phyloP scores from a whole-genome alignment of 2,329 filamentous ascomycete genomes.

The Samsoniella hepiali region DNA sequence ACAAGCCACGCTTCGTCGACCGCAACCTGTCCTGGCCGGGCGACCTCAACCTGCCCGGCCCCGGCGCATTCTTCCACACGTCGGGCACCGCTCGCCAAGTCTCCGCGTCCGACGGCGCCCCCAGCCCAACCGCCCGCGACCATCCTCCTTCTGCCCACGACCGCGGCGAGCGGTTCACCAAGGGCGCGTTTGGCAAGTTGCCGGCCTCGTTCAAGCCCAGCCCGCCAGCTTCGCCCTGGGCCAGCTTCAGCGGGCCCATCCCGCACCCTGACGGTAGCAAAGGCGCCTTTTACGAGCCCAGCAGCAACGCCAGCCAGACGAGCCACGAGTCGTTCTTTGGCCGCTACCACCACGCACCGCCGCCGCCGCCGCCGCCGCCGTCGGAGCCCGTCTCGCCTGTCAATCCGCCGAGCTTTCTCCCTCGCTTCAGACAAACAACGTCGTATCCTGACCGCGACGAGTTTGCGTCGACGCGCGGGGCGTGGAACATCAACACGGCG shows the following conservation, averaged over 20 bases:
- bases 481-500: conserved; percentile 13
- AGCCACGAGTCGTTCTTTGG: neutral
- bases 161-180: conserved; percentile 8
- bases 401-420: neutral
- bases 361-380: neutral
- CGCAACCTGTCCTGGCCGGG: conserved; percentile 11
- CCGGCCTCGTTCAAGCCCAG: neutral
- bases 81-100: neutral
- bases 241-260: conserved; percentile 6
- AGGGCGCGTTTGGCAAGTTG: neutral
- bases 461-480: conserved; percentile 9
- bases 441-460: neutral
- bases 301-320: neutral
- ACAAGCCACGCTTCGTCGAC: conserved; percentile 3
- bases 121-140: neutral
- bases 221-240: neutral
- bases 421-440: neutral
- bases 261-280: neutral
- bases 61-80: neutral
- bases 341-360: neutral
- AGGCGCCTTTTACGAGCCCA: neutral
- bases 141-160: neutral
- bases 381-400: neutral
- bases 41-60: neutral
- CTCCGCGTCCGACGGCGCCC: neutral